Base-by-base conservation (phyloP, 2,329 filamentous ascomycete species). In the Diplodia intermedia region DNA sequence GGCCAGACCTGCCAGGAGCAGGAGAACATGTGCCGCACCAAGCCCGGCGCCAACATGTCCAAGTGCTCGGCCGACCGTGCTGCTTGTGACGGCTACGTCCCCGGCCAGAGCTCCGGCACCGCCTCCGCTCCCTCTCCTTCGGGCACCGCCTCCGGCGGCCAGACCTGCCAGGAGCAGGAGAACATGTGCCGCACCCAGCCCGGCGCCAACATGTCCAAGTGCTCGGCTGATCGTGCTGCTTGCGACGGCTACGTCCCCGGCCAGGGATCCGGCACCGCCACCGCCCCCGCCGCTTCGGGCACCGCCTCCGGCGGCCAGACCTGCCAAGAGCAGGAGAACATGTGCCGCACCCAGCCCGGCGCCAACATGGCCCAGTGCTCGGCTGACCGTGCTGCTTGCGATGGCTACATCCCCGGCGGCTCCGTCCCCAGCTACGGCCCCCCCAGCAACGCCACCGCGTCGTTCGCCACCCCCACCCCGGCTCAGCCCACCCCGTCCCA, bases 361-460 rank as follows among this genome's bases (percentile, higher is more conserved):
- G 61, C 61, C 49, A 65, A 65, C 61, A 54, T 54, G 61, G 61
- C 61, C 33, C 12, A n/a, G 20, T 65, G 61, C 49, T 54, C 49
- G 3, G 61, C 49, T 15, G 57, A 62, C 11, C 57, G 57, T 14
- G 43, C 43, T 11, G 29, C 57, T 9, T 62, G 57, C 57, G 57
- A 62, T n/a, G 57, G 57, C 29, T 62, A 62, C 43, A 50, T 23
- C 23, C 23, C 1, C 57, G 57, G 50, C 26, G 57, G 57, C 18
- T 62, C 50, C 43, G 20, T 62, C 29, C 57, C 57, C 43, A 40
- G 57, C 43, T 26, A 49, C 57, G 33, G 36, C 57, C n/a, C 29
- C 60, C 50, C 60, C 47, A 52, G 26, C 57, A 62, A 63, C 60
- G 43, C 43, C 60, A 63, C 60, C 47, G 60, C 60, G 43, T 52